Evolutionary conservation across 2,329 filamentous ascomycete species (phyloP).

Genomic region (Dissoconium aciculare): DNA sequence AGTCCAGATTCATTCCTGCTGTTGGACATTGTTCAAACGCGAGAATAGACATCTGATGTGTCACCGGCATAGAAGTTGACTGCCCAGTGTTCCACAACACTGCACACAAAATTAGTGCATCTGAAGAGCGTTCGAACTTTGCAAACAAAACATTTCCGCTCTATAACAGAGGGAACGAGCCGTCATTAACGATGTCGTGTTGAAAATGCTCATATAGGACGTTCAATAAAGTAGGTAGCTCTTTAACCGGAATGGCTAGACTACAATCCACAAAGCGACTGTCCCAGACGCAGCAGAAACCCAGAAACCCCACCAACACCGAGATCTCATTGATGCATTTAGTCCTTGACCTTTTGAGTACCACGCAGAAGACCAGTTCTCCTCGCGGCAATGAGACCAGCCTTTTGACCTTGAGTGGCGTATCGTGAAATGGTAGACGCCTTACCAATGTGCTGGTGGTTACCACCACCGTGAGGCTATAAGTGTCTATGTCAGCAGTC

Average conservation of each 20-base stretch:
- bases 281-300: constrained; percentile 13
- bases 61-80: too few relatives aligned
- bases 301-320: constrained; percentile 20
- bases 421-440: constrained; percentile 98
- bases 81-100: too few relatives aligned
- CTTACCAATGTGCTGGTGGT: constrained; percentile 99
- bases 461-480: constrained; percentile 55
- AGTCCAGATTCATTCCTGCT: too few relatives aligned
- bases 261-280: constrained; percentile 15
- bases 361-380: constrained; percentile 99
- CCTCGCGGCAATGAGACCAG: constrained; percentile 98
- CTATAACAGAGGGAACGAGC: too few relatives aligned
- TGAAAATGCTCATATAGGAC: neutral
- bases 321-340: constrained; percentile 18
- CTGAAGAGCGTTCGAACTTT: too few relatives aligned
- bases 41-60: too few relatives aligned
- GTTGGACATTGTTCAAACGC: too few relatives aligned
- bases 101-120: too few relatives aligned
- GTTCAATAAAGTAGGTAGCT: constrained; percentile 4
- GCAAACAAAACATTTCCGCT: too few relatives aligned
- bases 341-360: constrained; percentile 99
- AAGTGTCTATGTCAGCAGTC: constrained; percentile 17
- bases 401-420: constrained; percentile 97
- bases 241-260: constrained; percentile 12
- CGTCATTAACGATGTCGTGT: too few relatives aligned